Percentiles rank a stretch among this genome's conserved stretches.
Evolutionary conservation across 345 rosid genomes (phyloP).

Genomic region (Pistacia atlantica): DNA sequence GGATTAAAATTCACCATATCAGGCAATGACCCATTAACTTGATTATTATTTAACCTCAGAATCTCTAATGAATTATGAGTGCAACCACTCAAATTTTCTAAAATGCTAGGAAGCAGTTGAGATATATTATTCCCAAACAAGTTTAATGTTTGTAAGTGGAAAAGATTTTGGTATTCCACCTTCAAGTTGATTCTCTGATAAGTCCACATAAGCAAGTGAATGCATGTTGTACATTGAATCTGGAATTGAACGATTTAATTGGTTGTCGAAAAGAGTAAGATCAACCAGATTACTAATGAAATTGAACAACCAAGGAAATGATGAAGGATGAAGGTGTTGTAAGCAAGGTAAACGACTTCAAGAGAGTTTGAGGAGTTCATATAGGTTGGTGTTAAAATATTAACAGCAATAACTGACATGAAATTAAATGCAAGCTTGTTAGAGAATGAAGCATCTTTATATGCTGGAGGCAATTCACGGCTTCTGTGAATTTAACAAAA

Average conservation of each 20-base stretch:
- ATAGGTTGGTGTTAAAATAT: constrained; percentile 1
- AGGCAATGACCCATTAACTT: background rate
- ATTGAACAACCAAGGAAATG: background rate
- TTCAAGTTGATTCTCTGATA: background rate
- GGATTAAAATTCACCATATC: background rate
- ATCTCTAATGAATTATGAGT: background rate
- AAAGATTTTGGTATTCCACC: background rate
- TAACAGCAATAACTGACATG: background rate
- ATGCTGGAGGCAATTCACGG: constrained; percentile 6
- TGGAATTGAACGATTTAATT: background rate
- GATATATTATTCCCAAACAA: background rate
- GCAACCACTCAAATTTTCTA: background rate
- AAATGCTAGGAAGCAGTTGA: background rate
- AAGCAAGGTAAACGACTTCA: background rate
- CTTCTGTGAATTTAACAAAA: background rate
- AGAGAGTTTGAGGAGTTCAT: constrained; percentile 4
- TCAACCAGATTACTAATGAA: background rate
- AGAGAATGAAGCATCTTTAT: constrained; percentile 15
- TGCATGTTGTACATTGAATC: constrained; percentile 8
- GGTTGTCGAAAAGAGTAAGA: background rate
- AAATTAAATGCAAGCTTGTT: background rate
- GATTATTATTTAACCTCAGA: too few species aligned
- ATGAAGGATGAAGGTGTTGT: background rate
- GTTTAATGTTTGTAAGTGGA: background rate
- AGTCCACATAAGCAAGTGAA: background rate